Conservation (phyloP, 495 filamentous ascomycete species). For the Barbatosphaeria neglecta region DNA sequence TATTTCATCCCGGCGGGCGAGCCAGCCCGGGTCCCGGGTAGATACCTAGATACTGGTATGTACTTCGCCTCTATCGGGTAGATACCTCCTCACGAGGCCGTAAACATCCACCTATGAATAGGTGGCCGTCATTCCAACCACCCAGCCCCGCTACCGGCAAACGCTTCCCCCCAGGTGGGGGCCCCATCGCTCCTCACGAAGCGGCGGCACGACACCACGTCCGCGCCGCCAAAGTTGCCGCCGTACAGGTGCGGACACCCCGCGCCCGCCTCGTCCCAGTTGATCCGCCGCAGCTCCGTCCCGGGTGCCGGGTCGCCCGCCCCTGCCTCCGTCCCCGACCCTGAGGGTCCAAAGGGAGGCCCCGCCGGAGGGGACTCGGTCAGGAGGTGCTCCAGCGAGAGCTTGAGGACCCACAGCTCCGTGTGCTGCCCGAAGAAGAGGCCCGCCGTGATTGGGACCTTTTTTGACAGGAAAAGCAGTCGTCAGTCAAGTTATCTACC, state of each 20-base stretch:
- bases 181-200: constrained; percentile 18
- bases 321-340: no score
- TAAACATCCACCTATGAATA: no score
- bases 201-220: constrained; percentile 18
- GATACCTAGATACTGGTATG: no score
- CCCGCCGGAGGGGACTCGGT: no score
- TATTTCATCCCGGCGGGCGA: no score
- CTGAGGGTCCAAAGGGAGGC: no score
- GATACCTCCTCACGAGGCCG: no score
- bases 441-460: constrained; percentile 36
- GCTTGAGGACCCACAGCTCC: constrained; percentile 32
- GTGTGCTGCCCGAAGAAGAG: constrained; percentile 30
- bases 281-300: constrained; percentile 4
- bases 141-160: constrained; percentile 1
- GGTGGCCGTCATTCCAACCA: constrained; percentile 12
- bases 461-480: not conserved
- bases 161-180: constrained; percentile 23
- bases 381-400: constrained; percentile 14
- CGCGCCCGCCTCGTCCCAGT: constrained; percentile 29
- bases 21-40: no score
- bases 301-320: no score
- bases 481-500: no score
- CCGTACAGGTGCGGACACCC: constrained; percentile 37
- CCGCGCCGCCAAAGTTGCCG: constrained; percentile 27
- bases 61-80: no score